Evolutionary conservation across 1,139 yeast genomes (phyloP).

Genomic region (Geotrichum klebahnii): DNA sequence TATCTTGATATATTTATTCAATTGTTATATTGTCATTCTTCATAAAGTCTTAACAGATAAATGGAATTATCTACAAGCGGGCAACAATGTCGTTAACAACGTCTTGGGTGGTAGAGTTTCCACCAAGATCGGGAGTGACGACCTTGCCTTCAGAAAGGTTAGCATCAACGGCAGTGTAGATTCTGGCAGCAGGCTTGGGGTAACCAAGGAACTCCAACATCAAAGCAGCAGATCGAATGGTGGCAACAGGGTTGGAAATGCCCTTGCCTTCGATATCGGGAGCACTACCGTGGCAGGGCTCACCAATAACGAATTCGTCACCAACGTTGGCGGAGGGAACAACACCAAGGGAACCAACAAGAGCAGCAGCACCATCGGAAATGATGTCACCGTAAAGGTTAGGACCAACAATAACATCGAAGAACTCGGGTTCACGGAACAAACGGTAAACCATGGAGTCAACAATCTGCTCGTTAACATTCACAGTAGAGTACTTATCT

Average conservation of each 20-base stretch:
- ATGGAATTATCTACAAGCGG: conserved; percentile 44
- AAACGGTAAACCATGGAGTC: conserved; percentile 98
- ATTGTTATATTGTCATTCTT: neutral
- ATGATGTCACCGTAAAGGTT: conserved; percentile 95
- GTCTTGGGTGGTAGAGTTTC: conserved; percentile 76
- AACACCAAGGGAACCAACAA: conserved; percentile 95
- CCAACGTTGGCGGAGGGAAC: conserved; percentile 99
- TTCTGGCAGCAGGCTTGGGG: conserved; percentile 83
- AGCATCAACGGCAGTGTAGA: conserved; percentile 91
- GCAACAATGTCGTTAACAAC: conserved; percentile 77
- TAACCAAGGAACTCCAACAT: conserved; percentile 96
- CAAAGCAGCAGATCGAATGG: conserved; percentile 93
- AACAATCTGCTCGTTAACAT: conserved; percentile 89
- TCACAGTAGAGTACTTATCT: conserved; percentile 51
- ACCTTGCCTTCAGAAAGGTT: conserved; percentile 75
- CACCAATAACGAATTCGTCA: conserved; percentile 92
- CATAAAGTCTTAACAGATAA: neutral
- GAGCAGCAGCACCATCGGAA: conserved; percentile 98
- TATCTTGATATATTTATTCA: neutral
- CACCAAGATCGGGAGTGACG: conserved; percentile 94
- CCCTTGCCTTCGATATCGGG: conserved; percentile 95
- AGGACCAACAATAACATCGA: conserved; percentile 97
- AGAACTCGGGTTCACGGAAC: conserved; percentile 96
- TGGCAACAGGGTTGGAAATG: conserved; percentile 96
- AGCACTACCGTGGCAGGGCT: conserved; percentile 98